Percentiles rank a stretch among this genome's conserved stretches.
Conservation (phyloP, 2,329 filamentous ascomycete genomes). For the Aspergillus spinulosporus region DNA sequence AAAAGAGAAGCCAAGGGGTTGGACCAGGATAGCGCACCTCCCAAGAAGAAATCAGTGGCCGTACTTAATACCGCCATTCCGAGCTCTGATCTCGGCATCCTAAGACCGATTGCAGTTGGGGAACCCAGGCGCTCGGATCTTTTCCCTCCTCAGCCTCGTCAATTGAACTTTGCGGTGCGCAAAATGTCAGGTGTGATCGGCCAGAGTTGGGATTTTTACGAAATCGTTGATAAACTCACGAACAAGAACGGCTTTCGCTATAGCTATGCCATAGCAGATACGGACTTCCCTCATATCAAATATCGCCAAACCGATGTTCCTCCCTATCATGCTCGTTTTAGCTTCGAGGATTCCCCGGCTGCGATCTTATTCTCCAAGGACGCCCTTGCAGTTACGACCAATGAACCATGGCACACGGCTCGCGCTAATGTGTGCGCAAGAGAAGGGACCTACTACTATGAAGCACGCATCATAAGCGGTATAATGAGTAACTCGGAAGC, state of each 20-base stretch:
- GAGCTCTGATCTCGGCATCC: slow-evolving; percentile 41
- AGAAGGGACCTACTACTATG: slow-evolving; percentile 90
- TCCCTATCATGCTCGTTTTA: slow-evolving; percentile 81
- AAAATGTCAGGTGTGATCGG: slow-evolving; percentile 38
- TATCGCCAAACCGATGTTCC: slow-evolving; percentile 85
- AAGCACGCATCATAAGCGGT: slow-evolving; percentile 84
- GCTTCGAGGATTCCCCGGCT: slow-evolving; percentile 86
- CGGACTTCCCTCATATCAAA: slow-evolving; percentile 81
- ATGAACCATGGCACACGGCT: slow-evolving; percentile 89
- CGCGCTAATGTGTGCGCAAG: slow-evolving; percentile 87
- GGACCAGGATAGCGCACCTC: slow-evolving; percentile 37
- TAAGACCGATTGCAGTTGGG: slow-evolving; percentile 42
- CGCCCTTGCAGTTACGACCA: slow-evolving; percentile 77
- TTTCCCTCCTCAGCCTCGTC: slow-evolving; percentile 41
- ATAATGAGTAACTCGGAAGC: slow-evolving; percentile 33
- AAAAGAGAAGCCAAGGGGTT: slow-evolving; percentile 46
- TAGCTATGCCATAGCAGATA: slow-evolving; percentile 85
- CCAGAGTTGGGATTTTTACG: slow-evolving; percentile 45
- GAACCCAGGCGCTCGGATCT: slow-evolving; percentile 42
- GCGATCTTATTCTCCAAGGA: slow-evolving; percentile 79
- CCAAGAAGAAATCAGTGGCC: slow-evolving; percentile 38
- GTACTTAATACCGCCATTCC: slow-evolving; percentile 36
- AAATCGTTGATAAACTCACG: slow-evolving; percentile 54
- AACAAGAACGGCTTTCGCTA: slow-evolving; percentile 79
- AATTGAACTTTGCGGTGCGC: slow-evolving; percentile 39